Conservation (phyloP, 2,329 filamentous ascomycete genomes). For the Hymenoscyphus occultus region DNA sequence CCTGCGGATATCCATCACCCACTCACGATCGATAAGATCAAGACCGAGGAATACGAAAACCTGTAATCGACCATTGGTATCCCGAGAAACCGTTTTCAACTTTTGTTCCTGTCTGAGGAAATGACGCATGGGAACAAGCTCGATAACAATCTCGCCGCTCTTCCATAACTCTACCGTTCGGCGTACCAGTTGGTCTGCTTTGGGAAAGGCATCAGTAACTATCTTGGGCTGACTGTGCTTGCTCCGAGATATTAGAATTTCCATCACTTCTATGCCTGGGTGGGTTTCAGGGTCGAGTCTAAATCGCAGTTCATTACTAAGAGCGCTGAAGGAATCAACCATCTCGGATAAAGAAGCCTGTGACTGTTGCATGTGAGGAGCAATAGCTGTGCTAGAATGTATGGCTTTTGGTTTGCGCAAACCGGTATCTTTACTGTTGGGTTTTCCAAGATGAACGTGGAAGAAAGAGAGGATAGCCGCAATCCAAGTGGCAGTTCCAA, state of each 20-base stretch:
- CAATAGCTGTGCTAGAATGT: slow-evolving; percentile 11
- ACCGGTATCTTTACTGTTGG: slow-evolving; percentile 28
- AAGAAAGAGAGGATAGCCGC: slow-evolving; percentile 48
- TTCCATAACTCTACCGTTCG: slow-evolving; percentile 16
- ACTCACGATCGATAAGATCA: slow-evolving; percentile 21
- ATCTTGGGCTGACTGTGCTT: slow-evolving; percentile 28
- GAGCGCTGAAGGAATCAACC: slow-evolving; percentile 6
- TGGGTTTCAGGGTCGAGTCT: slow-evolving; percentile 13
- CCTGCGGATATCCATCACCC: slow-evolving; percentile 7
- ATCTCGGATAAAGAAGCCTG: slow-evolving; percentile 5
- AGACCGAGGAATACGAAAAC: slow-evolving; percentile 13
- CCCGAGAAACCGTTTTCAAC: slow-evolving; percentile 13
- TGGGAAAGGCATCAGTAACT: slow-evolving; percentile 42
- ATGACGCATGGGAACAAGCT: slow-evolving; percentile 21
- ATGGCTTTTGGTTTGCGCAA: slow-evolving; percentile 13
- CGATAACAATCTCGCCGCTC: slow-evolving; percentile 15
- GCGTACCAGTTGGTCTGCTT: slow-evolving; percentile 34
- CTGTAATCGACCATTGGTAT: slow-evolving; percentile 3
- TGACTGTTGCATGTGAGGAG: not conserved
- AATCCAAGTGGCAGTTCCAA: slow-evolving; percentile 50
- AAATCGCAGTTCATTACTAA: slow-evolving; percentile 1
- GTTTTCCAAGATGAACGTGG: slow-evolving; percentile 47
- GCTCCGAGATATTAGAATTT: slow-evolving; percentile 39
- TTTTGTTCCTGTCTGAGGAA: slow-evolving; percentile 16
- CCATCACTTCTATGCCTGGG: slow-evolving; percentile 37